These are phyloP conservation scores for Cladosporium halotolerans DNA, from an alignment of 2,329 filamentous ascomycete genomes.

Conservation along the genomic window DNA sequence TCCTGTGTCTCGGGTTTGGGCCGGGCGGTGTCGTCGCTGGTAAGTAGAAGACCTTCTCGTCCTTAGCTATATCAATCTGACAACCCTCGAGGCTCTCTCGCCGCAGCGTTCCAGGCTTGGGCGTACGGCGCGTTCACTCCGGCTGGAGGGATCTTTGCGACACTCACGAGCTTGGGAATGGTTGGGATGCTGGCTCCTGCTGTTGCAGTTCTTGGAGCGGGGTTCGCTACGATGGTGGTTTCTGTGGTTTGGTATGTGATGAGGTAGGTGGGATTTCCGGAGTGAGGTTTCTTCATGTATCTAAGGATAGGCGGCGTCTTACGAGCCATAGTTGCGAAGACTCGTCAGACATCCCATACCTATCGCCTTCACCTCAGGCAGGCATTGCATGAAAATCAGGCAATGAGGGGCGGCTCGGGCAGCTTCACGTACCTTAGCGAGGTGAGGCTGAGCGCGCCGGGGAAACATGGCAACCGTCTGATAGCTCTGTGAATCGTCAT, in stretches of 20 bases:
- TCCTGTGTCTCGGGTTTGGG: conserved; percentile 9
- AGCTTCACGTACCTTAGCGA: too few relatives aligned
- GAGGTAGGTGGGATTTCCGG: too few relatives aligned
- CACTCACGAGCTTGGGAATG: conserved; percentile 13
- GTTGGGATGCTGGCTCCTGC: conserved; percentile 6
- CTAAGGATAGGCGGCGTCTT: too few relatives aligned
- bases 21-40: neutral
- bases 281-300: too few relatives aligned
- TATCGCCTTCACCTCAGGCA: too few relatives aligned
- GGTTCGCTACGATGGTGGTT: neutral
- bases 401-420: too few relatives aligned
- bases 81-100: conserved; percentile 7
- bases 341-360: too few relatives aligned
- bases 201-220: neutral
- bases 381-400: too few relatives aligned
- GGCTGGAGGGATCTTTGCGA: conserved; percentile 12
- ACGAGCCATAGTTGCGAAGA: too few relatives aligned
- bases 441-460: too few relatives aligned
- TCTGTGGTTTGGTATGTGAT: neutral
- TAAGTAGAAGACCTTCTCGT: neutral
- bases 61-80: neutral
- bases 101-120: conserved; percentile 12
- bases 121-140: conserved; percentile 14
- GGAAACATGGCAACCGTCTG: too few relatives aligned
- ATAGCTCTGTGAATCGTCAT: too few relatives aligned